These are phyloP conservation scores for Leccinum subspadiceum DNA, from an alignment of 1,284 basidiomycete genomes.

Conservation along the genomic window DNA sequence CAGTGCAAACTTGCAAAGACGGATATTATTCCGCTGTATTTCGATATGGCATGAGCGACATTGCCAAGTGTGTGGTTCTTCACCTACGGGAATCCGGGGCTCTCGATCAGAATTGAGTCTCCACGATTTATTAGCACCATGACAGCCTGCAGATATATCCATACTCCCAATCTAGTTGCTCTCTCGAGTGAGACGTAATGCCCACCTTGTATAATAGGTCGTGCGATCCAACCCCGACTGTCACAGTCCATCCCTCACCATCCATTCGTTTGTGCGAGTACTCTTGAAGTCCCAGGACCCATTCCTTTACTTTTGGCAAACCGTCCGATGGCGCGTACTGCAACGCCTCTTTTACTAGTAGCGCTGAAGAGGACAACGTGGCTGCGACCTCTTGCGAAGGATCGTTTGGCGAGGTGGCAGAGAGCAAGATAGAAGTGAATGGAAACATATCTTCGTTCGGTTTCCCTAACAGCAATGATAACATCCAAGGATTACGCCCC, in stretches of 20 bases:
- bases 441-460: neutral
- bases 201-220: conserved; percentile 1
- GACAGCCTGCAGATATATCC: neutral
- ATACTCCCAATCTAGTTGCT: neutral
- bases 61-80: neutral
- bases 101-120: neutral
- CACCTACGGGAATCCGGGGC: conserved; percentile 4
- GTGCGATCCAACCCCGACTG: conserved; percentile 4
- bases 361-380: neutral
- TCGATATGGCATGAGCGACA: too few relatives aligned
- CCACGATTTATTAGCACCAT: neutral
- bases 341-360: neutral
- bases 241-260: conserved; percentile 1
- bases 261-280: neutral
- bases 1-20: too few relatives aligned
- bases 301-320: neutral
- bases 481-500: neutral
- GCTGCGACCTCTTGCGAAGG: conserved; percentile 1
- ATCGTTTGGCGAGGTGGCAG: neutral
- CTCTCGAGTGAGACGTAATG: neutral
- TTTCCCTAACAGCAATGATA: conserved; percentile 3
- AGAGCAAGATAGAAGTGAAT: conserved; percentile 8
- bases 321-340: neutral
- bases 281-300: conserved; percentile 2
- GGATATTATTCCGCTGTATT: too few relatives aligned